These are phyloP conservation scores for Austroboletus sp. DNA, from an alignment of 1,284 basidiomycete genomes.

Conservation along the genomic window DNA sequence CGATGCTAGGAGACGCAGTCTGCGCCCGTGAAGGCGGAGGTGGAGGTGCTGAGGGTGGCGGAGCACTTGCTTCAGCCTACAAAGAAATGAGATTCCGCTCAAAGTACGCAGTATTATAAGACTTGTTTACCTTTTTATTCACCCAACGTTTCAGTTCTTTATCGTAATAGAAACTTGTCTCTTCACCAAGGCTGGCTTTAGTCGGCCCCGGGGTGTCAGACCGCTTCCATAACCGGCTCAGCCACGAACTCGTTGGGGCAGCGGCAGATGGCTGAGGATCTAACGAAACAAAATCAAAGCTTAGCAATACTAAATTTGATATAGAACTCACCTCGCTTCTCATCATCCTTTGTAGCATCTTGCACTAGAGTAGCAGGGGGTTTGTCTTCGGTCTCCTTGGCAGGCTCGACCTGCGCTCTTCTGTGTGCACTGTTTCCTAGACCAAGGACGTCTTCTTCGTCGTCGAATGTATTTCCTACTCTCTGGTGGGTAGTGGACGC, in stretches of 20 bases:
- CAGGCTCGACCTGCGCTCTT: constrained; percentile 33
- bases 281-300: constrained; percentile 6
- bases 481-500: constrained; percentile 26
- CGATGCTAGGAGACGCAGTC: constrained; percentile 68
- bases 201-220: constrained; percentile 60
- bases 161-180: constrained; percentile 90
- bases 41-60: constrained; percentile 41
- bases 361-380: constrained; percentile 8
- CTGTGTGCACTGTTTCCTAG: constrained; percentile 68
- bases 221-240: constrained; percentile 71
- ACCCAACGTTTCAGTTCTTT: constrained; percentile 94
- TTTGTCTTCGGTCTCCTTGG: constrained; percentile 24
- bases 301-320: not conserved
- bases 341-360: constrained; percentile 17
- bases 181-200: constrained; percentile 89
- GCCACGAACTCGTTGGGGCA: constrained; percentile 58
- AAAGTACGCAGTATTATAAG: not conserved
- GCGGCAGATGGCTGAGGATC: constrained; percentile 29
- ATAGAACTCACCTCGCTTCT: constrained; percentile 21
- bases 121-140: constrained; percentile 73
- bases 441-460: constrained; percentile 85
- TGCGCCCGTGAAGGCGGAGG: constrained; percentile 58
- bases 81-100: constrained; percentile 5
- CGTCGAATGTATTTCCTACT: constrained; percentile 39
- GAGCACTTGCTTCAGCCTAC: constrained; percentile 49